Base-by-base conservation (phyloP, 257 asterid species). In the Solanum neorickii region DNA sequence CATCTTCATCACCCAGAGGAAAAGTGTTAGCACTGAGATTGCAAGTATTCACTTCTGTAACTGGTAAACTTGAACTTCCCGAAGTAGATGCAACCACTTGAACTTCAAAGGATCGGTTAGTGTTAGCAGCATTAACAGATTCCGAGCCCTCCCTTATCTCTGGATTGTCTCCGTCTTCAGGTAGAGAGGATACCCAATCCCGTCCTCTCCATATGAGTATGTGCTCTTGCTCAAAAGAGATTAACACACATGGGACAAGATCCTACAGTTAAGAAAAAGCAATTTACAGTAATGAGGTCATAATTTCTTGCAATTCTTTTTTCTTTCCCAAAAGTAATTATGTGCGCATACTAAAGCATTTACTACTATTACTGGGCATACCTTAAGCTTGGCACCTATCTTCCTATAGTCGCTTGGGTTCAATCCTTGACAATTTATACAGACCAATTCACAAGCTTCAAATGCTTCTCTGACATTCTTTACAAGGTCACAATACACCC, bases 381-480 rank as follows among this genome's bases (percentile, higher is more conserved):
- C 98, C 98, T 92, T 94, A 89, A 97, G 98, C 91, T 97, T 95
- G 83, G 98, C 99, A 91, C 98, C 99, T 86, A 94, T 93, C 90
- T 93, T 95, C 87, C 91, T 89, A 90, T 91, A 94, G 94, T 97
- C 99, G 37, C 96, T 95, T 73, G 95, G 93, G 85, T 94, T 93
- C 93, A 95, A 29, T 80, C 99, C 99, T 93, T 95, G 94, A 87
- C 99, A 94, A 89, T 94, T 89, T 92, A 97, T 94, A 33, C 96
- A 89, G 85, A 93, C 98, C 87, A 95, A 90, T 88, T 97, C 98
- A 88, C 98, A 95, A 75, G 94, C 98, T 92, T 94, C 99, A 90
- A 97, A 95, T 87, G 98, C 99, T 91, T 97, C 98, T 86, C 91
- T 89, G 66, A 94, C 92, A 92, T 94, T 89, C 85, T 93, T 93